Evolutionary conservation across 2,329 filamentous ascomycete genomes (phyloP).

Genomic region (Bimuria novae-zelandiae): DNA sequence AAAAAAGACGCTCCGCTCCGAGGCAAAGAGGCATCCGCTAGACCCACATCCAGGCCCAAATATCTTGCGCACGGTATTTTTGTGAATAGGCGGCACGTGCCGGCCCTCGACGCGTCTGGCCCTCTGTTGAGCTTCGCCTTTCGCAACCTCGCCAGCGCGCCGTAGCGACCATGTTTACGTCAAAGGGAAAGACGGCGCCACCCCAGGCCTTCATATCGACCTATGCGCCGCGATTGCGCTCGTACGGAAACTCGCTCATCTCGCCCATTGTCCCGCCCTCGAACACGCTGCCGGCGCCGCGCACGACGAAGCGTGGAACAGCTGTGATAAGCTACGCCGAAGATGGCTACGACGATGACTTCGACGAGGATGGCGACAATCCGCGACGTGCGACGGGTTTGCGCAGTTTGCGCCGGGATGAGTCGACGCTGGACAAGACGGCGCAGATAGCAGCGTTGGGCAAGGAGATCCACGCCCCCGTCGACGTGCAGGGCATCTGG

Average conservation of each 20-base stretch:
- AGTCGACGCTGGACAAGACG: conserved; percentile 62
- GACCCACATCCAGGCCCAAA: too few species aligned
- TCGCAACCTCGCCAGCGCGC: conserved; percentile 27
- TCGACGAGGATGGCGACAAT: conserved; percentile 75
- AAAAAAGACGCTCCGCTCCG: too few species aligned
- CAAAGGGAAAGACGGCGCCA: conserved; percentile 51
- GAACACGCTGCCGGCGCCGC: conserved; percentile 68
- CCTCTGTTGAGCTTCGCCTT: conserved; percentile 35
- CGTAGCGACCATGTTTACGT: conserved; percentile 46
- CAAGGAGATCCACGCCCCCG: conserved; percentile 78
- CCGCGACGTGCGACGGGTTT: conserved; percentile 75
- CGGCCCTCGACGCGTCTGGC: conserved; percentile 36
- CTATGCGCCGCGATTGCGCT: conserved; percentile 87
- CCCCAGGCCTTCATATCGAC: conserved; percentile 89
- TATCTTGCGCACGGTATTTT: too few species aligned
- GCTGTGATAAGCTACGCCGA: conserved; percentile 98
- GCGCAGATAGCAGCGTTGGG: conserved; percentile 77
- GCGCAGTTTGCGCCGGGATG: conserved; percentile 78
- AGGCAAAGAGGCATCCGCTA: too few species aligned
- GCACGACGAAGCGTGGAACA: conserved; percentile 96
- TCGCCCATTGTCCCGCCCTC: conserved; percentile 78
- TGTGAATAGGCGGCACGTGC: background rate
- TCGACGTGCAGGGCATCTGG: conserved; percentile 88
- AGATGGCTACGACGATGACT: conserved; percentile 86
- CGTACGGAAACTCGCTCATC: conserved; percentile 89